Evolutionary conservation across 2,329 filamentous ascomycete genomes (phyloP).

Genomic region (Colletotrichum incanum): DNA sequence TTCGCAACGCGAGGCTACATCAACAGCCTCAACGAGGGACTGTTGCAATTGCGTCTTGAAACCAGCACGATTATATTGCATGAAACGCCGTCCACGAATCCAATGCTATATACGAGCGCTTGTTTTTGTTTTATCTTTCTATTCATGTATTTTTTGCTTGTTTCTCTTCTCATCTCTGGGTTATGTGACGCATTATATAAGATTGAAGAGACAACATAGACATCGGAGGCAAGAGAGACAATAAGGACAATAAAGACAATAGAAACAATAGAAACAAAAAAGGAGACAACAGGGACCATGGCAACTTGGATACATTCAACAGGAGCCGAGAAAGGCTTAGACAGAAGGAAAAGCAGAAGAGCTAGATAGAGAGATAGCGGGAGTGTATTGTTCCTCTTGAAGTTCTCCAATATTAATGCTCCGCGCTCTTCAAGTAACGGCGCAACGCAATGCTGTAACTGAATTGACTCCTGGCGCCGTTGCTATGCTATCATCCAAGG

Average conservation of each 20-base stretch:
- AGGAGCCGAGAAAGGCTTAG: not conserved
- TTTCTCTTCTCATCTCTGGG: not conserved
- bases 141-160: not conserved
- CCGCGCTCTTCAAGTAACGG: not conserved
- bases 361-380: not conserved
- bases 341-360: not conserved
- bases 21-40: not conserved
- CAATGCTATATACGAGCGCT: too few species aligned
- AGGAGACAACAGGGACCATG: not conserved
- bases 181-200: not conserved
- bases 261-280: not conserved
- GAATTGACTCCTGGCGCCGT: conserved; percentile 45
- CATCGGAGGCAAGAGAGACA: too few species aligned
- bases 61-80: not conserved
- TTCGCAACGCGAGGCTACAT: not conserved
- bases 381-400: not conserved
- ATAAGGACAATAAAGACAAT: too few species aligned
- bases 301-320: not conserved
- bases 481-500: conserved; percentile 45
- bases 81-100: not conserved
- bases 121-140: too few species aligned
- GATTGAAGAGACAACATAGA: not conserved
- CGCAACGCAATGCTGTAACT: conserved; percentile 4
- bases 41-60: not conserved
- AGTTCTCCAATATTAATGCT: not conserved